These are phyloP conservation scores for Botrytis byssoidea DNA, from an alignment of 2,329 filamentous ascomycete species.

Conservation along the genomic window DNA sequence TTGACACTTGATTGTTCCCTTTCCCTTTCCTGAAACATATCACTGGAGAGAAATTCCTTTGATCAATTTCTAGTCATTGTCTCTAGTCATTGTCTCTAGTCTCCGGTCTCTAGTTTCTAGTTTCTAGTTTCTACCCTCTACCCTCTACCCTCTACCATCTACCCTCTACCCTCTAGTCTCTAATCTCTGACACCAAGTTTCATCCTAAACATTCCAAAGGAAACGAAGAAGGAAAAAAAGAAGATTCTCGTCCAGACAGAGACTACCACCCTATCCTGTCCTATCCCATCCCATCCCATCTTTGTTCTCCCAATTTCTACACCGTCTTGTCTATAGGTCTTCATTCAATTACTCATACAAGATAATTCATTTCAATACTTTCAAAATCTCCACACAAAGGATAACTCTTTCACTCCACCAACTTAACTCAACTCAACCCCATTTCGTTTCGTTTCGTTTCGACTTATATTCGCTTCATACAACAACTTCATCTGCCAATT, in stretches of 20 bases:
- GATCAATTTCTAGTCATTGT: slow-evolving; percentile 7
- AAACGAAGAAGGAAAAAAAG: background rate
- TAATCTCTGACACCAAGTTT: slow-evolving; percentile 2
- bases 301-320: background rate
- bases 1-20: too few species aligned
- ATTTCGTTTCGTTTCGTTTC: too few species aligned
- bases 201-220: slow-evolving; percentile 11
- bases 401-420: background rate
- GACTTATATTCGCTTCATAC: slow-evolving; percentile 2
- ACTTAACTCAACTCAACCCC: background rate
- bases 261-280: background rate
- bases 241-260: background rate
- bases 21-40: too few species aligned
- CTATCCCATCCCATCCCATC: slow-evolving; percentile 4
- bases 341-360: background rate
- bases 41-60: background rate
- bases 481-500: background rate
- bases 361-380: background rate
- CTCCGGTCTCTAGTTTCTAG: background rate
- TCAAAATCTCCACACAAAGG: background rate
- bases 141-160: too few species aligned
- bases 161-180: background rate
- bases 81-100: too few species aligned
- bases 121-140: too few species aligned
- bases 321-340: background rate